Evolutionary conservation across 1,284 basidiomycete species (phyloP).

Genomic region (Puccinia triticina): DNA sequence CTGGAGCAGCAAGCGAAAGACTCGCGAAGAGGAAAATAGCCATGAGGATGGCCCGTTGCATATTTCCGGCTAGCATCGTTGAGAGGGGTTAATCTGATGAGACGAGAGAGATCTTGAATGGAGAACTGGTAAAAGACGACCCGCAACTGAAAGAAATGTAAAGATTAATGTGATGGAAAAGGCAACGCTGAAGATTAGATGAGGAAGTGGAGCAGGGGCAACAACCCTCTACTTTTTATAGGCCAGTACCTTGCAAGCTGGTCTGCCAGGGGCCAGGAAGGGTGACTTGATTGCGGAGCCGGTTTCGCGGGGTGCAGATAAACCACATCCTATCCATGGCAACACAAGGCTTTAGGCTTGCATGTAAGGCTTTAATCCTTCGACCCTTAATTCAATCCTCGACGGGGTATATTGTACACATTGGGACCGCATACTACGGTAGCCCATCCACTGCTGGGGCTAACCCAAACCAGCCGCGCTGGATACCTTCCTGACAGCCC

Average conservation of each 20-base stretch:
- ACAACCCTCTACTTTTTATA: too few species aligned
- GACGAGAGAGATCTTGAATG: background rate
- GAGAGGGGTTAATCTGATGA: background rate
- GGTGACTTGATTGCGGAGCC: too few species aligned
- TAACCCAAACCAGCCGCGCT: too few species aligned
- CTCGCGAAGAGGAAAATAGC: background rate
- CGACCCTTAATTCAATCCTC: too few species aligned
- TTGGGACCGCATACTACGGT: too few species aligned
- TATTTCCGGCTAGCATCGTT: background rate
- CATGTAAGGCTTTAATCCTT: too few species aligned
- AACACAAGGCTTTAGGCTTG: background rate
- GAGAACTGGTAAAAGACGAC: background rate
- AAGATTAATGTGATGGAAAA: background rate
- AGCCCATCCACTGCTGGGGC: too few species aligned
- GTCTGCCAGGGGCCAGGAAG: background rate
- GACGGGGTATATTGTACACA: too few species aligned
- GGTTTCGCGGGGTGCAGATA: background rate
- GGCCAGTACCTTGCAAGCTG: too few species aligned
- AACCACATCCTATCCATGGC: background rate
- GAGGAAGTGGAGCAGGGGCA: background rate
- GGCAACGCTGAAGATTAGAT: background rate
- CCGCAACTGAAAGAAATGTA: background rate
- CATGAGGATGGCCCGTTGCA: background rate
- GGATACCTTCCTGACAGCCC: too few species aligned
- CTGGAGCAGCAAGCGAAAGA: background rate